Evolutionary conservation across 768 basidiomycete species (phyloP).

Genomic region (Thelephora ganbajun): DNA sequence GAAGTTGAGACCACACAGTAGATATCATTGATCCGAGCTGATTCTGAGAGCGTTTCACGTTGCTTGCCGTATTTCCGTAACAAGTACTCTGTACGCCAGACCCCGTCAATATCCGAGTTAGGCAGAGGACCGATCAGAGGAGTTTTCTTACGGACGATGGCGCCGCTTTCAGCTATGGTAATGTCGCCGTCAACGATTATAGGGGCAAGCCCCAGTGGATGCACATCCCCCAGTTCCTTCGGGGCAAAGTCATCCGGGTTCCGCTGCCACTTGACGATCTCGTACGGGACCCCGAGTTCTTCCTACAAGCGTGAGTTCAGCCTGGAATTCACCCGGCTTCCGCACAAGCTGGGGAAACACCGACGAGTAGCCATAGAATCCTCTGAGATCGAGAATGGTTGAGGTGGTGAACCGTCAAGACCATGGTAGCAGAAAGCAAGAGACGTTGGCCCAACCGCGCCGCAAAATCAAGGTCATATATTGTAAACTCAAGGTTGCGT

Average conservation of each 20-base stretch:
- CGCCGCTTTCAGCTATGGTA: conserved; percentile 26
- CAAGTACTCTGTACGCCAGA: conserved; percentile 20
- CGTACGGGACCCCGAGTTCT: conserved; percentile 29
- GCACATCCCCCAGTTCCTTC: conserved; percentile 17
- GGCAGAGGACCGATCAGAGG: neutral
- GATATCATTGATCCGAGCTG: conserved; percentile 15
- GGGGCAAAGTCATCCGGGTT: conserved; percentile 14
- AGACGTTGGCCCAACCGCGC: no score
- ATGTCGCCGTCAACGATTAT: conserved; percentile 24
- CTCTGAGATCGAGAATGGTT: conserved; percentile 34
- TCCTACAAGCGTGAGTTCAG: conserved; percentile 20
- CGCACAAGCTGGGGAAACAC: conserved; percentile 1
- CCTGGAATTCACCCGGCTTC: neutral
- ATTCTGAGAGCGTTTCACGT: conserved; percentile 11
- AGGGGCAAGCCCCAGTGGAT: conserved; percentile 24
- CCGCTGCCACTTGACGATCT: conserved; percentile 20
- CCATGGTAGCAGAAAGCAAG: neutral
- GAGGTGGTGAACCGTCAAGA: conserved; percentile 27
- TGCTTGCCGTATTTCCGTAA: conserved; percentile 20
- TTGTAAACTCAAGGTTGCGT: no score
- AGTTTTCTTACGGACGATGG: conserved; percentile 18
- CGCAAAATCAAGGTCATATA: no score
- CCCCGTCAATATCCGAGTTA: neutral
- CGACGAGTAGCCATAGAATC: conserved; percentile 31
- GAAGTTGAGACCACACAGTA: conserved; percentile 13